Evolutionary conservation across 805 yeast genomes (phyloP).

Genomic region (Zygoascus bituminiphila): DNA sequence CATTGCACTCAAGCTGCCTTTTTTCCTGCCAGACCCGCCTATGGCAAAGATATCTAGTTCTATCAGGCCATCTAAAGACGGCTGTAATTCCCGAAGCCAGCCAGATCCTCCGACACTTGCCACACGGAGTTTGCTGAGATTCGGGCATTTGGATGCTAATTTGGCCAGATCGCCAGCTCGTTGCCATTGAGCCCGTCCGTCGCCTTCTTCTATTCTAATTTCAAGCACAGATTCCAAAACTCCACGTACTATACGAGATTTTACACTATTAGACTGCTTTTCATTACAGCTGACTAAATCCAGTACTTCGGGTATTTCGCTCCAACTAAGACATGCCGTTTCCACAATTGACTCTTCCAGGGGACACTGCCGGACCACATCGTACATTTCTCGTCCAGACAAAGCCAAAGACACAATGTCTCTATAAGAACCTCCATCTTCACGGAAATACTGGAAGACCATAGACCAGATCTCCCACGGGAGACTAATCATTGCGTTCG

Average conservation of each 20-base stretch:
- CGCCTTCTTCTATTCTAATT: not conserved
- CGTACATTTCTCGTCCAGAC: not conserved
- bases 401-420: not conserved
- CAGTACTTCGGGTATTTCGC: not conserved
- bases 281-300: not conserved
- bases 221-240: not conserved
- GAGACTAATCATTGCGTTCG: not conserved
- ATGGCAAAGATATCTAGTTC: not conserved
- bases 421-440: not conserved
- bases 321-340: not conserved
- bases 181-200: conserved; percentile 1
- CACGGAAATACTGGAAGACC: not conserved
- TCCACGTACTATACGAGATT: not conserved
- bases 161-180: not conserved
- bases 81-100: conserved; percentile 1
- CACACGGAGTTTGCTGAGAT: not conserved
- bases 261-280: not conserved
- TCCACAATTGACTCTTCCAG: not conserved
- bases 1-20: not conserved
- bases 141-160: not conserved
- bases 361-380: not conserved
- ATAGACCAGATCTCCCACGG: conserved; percentile 2
- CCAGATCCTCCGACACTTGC: not conserved
- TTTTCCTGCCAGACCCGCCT: not conserved
- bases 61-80: not conserved